Evolutionary conservation across 352 stramenopile genomes (phyloP).

Genomic region (Stramenopiles sp.): DNA sequence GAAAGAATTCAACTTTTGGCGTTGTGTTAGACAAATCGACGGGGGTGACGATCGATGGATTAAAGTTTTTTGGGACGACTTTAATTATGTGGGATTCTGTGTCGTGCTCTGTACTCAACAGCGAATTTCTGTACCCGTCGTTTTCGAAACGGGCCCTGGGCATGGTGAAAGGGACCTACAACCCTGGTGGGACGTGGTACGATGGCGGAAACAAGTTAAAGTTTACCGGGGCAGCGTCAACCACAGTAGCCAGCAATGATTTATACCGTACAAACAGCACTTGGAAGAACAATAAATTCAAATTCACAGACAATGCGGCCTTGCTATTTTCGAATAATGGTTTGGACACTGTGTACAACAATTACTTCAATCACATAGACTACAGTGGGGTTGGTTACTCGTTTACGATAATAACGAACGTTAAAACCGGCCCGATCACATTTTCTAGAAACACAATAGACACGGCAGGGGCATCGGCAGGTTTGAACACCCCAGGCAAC

Average conservation of each 20-base stretch:
- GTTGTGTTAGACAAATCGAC: not conserved
- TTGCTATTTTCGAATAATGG: not conserved
- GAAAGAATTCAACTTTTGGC: not conserved
- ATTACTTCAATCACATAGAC: conserved; percentile 6
- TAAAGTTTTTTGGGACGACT: not conserved
- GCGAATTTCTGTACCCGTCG: not conserved
- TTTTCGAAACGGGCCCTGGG: not conserved
- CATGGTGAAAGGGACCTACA: not conserved
- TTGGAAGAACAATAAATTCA: conserved; percentile 1
- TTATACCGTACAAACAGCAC: not conserved
- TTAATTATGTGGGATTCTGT: not conserved
- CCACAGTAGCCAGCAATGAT: not conserved
- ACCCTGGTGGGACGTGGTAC: not conserved
- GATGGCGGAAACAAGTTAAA: not conserved
- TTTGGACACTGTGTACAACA: not conserved
- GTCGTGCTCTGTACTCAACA: not conserved
- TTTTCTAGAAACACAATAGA: conserved; percentile 8
- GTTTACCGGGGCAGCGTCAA: not conserved
- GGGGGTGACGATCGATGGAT: not conserved
- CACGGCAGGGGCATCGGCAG: not conserved
- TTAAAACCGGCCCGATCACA: not conserved
- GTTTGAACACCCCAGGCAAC: not conserved
- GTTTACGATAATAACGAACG: not conserved
- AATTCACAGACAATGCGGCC: not conserved
- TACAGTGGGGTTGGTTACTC: conserved; percentile 3